Evolutionary conservation across 176 grass and related monocot genomes (phyloP).

Genomic region (Zoysia pacifica): DNA sequence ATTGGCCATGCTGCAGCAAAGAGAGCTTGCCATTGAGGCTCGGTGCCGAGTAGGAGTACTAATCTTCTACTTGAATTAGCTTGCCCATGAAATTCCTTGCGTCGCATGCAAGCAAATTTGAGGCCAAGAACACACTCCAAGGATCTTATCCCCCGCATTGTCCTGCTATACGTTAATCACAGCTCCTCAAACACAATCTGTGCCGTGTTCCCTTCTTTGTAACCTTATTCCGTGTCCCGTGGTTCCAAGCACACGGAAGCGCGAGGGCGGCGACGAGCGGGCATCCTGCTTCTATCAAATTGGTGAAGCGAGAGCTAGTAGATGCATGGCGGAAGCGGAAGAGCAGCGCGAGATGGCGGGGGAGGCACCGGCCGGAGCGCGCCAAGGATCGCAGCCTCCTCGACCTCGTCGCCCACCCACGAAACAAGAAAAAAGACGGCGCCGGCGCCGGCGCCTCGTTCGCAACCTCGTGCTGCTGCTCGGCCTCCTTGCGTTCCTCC

Average conservation of each 20-base stretch:
- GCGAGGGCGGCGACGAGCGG: background rate
- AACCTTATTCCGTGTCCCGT: conserved; percentile 18
- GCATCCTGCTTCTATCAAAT: background rate
- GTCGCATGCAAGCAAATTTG: conserved; percentile 10
- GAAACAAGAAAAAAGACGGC: background rate
- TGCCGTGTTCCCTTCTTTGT: background rate
- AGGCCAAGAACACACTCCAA: background rate
- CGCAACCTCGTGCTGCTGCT: conserved; percentile 41
- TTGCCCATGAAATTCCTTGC: conserved; percentile 21
- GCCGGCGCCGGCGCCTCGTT: background rate
- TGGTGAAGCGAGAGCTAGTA: background rate
- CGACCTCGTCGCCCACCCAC: background rate
- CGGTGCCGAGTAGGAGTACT: background rate
- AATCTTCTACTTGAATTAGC: background rate
- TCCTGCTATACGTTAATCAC: background rate
- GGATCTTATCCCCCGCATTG: background rate
- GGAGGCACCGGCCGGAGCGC: background rate
- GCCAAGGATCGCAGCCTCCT: background rate
- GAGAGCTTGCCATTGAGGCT: background rate
- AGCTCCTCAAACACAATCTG: background rate
- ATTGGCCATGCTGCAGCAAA: background rate
- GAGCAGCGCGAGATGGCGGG: background rate
- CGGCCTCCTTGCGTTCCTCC: conserved; percentile 53
- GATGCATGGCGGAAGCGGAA: background rate
- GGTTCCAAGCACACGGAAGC: background rate